Percentiles rank a stretch among this genome's conserved stretches.
phyloP scores from a whole-genome alignment of 768 basidiomycete species.

The Tylopilus sp. region DNA sequence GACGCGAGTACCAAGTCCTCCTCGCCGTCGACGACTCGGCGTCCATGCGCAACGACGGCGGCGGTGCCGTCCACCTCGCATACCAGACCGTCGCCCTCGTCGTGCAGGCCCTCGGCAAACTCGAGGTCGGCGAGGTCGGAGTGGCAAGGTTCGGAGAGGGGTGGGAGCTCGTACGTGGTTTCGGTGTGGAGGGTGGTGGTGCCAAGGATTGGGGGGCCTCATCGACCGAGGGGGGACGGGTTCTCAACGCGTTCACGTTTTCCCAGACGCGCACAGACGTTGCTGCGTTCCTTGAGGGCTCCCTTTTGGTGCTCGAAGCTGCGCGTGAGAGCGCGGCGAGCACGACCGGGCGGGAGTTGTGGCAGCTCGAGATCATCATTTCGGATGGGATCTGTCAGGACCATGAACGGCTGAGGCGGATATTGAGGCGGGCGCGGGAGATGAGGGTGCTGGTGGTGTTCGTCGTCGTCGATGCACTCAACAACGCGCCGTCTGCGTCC shows the following conservation, averaged over 20 bases:
- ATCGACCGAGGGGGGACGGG: conserved; percentile 30
- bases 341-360: conserved; percentile 73
- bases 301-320: conserved; percentile 67
- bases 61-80: conserved; percentile 70
- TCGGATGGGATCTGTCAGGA: conserved; percentile 99
- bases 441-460: conserved; percentile 95
- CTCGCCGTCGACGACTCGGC: conserved; percentile 94
- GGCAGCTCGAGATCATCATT: conserved; percentile 98
- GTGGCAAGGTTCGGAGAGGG: conserved; percentile 87
- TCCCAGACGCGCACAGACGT: conserved; percentile 89
- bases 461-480: conserved; percentile 89
- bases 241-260: conserved; percentile 86
- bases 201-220: conserved; percentile 42
- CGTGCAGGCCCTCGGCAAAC: conserved; percentile 81
- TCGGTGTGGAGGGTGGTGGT: conserved; percentile 85
- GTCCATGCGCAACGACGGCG: conserved; percentile 61
- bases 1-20: conserved; percentile 93
- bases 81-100: conserved; percentile 93
- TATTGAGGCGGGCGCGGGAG: conserved; percentile 82
- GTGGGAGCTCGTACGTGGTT: conserved; percentile 86
- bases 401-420: conserved; percentile 76
- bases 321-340: conserved; percentile 64
- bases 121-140: conserved; percentile 94
- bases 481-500: conserved; percentile 36
- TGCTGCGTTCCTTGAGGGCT: conserved; percentile 74